Base-by-base conservation (phyloP, 2,329 filamentous ascomycete genomes). In the Myriosclerotinia curreyana region DNA sequence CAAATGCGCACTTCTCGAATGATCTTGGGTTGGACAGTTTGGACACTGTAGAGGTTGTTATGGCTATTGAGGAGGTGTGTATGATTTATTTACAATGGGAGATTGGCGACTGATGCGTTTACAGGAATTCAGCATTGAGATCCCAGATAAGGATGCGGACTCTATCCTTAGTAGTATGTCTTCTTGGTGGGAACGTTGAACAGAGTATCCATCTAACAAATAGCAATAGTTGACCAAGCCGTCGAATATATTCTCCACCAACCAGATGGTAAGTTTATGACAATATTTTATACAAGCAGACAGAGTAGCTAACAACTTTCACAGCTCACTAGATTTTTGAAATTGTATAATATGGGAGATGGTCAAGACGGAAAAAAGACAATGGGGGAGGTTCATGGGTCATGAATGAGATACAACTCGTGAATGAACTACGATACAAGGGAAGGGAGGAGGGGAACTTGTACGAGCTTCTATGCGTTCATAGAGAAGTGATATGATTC, bases 11-110 rank as follows among this genome's bases (percentile, higher is more conserved):
- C 85, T 99, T 99, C 81, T 85, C 92, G 76, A 98, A 97, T 79
- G 94, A 99, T 80, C 90, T 99, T 69, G 95, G 93, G 70, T 83
- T 99, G 74, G 95, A 99, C 83, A 96, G 90, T 81, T 86, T 99
- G 79, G 95, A 99, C 79, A 97, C 95, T 69, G 95, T 99, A 69
- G 95, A 99, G 84, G 95, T 99, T 71, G 95, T 99, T 74, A 99
- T 99, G 95, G 95, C 95, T 71, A 98, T 99, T 80, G 95, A 99
- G 86, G 95, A 99, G 88, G 90, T 92, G 72, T 63, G 69, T 68
- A 62, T 65, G 55, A 20, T 38, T 22, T 11, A 36, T 34, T 48
- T 28, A 22, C 15, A 40, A 61, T 42, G 58, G 40, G 61, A 28
- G 42, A 55, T 11, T n/a, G 50, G 48, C 31, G 64, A 56, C 71